phyloP scores from a whole-genome alignment of 208 protist species.

The Trypanosoma platydactyli region DNA sequence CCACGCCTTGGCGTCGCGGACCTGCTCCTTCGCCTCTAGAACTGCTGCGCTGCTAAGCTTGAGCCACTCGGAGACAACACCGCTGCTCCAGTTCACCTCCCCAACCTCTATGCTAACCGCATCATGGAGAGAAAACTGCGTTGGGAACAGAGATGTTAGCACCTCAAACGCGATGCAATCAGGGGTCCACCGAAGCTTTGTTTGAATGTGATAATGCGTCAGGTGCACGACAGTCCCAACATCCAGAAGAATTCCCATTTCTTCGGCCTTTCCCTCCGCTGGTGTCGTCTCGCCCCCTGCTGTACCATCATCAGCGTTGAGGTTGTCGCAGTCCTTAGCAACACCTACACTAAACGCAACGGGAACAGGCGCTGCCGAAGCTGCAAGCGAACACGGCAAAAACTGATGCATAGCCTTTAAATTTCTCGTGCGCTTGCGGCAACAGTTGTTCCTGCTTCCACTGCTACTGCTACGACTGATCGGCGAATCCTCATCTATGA shows the following conservation, averaged over 20 bases:
- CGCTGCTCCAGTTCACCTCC: not conserved
- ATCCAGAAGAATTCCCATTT: not conserved
- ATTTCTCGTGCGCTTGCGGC: not conserved
- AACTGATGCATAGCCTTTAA: slow-evolving; percentile 15
- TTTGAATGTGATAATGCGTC: not conserved
- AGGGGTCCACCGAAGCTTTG: not conserved
- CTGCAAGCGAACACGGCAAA: slow-evolving; percentile 3
- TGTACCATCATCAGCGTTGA: not conserved
- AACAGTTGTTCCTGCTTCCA: not conserved
- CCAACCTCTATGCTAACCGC: slow-evolving; percentile 13
- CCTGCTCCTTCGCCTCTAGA: not conserved
- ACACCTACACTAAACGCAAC: slow-evolving; percentile 9
- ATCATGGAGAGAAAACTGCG: slow-evolving; percentile 18
- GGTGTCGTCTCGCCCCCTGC: not conserved
- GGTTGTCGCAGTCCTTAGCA: not conserved
- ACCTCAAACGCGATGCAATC: slow-evolving; percentile 18
- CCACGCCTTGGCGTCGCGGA: not conserved
- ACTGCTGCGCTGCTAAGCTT: not conserved
- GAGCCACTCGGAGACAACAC: not conserved
- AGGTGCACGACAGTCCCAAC: slow-evolving; percentile 11
- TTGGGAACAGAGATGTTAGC: slow-evolving; percentile 9
- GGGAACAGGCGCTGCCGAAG: slow-evolving; percentile 10
- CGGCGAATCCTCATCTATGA: not conserved
- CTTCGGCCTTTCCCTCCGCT: not conserved
- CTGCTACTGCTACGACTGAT: not conserved